Base-by-base conservation (phyloP, 2,329 filamentous ascomycete species). In the Fusarium neocosmosporiellum region DNA sequence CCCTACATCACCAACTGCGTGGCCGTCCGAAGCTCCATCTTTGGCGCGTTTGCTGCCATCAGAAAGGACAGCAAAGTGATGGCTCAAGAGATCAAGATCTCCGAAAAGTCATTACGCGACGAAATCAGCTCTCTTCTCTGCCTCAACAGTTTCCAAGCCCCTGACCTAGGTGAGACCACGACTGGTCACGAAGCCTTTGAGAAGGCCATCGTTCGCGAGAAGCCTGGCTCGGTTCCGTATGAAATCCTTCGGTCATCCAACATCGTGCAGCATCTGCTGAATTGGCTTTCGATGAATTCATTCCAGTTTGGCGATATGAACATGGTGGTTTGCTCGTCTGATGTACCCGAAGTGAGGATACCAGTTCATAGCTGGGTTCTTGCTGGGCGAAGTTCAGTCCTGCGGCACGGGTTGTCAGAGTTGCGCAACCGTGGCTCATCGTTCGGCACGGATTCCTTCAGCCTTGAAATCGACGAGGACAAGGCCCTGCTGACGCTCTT, bases 11-110 rank as follows among this genome's bases (percentile, higher is more conserved):
- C 94, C 2, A 91, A 95, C 37, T 94, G 97, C 16, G 88, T 93
- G 34, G 91, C 92, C 5, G 95, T 98, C 9, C 89, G 95, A 73
- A 96, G 95, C 75, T 98, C 96, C 36, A 90, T 92, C 0, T 97
- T 94, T 81, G 96, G 96, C 6, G 94, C 96, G 0, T 98, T 96
- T 84, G 93, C 94, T 36, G 95, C 94, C 4, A 89, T 98, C 53
- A 91, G 96, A 54, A 92, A 93, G 78, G 95, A 98, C 76, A 94
- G 91, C 71, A 91, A 95, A 78, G 91, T 97, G 31, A 94, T 95
- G 63, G 91, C 90, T 59, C 90, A 92, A 39, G 86, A 90, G 72
- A 90, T 98, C 39, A 83, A 85, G 11, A 87, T 97, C 34, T 86
- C 89, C 36, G 86, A 88, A n/a, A 89, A 90, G 65, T 89, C 86